A percentile compares a stretch with the other conserved stretches of the same genome.
Conservation (phyloP, 2,329 filamentous ascomycete species). For the Colletotrichum zoysiae region DNA sequence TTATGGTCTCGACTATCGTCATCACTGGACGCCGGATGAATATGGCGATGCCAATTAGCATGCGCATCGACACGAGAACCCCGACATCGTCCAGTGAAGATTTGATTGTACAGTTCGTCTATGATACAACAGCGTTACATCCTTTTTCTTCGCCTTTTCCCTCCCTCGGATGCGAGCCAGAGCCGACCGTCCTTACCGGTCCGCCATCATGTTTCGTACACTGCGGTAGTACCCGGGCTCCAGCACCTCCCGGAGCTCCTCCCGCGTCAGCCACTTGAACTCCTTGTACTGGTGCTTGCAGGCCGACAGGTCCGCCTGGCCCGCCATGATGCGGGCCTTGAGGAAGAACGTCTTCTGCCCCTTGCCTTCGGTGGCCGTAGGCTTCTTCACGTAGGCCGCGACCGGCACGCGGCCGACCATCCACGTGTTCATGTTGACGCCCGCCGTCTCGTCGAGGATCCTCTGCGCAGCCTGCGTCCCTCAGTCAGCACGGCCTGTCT, state of each 20-base stretch:
- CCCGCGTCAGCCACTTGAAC: slow-evolving; percentile 92
- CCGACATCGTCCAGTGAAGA: slow-evolving; percentile 30
- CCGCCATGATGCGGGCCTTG: slow-evolving; percentile 96
- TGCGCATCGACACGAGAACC: background rate
- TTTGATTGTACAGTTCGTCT: slow-evolving; percentile 49
- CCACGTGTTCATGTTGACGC: slow-evolving; percentile 99
- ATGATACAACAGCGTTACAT: slow-evolving; percentile 53
- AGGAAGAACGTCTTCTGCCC: slow-evolving; percentile 95
- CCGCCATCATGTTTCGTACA: slow-evolving; percentile 86
- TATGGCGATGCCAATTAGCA: background rate
- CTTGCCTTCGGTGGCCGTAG: slow-evolving; percentile 60
- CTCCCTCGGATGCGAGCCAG: background rate
- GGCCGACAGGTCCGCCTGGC: slow-evolving; percentile 83
- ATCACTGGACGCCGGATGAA: background rate
- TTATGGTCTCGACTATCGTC: background rate
- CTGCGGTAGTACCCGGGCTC: slow-evolving; percentile 76
- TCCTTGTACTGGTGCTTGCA: slow-evolving; percentile 82
- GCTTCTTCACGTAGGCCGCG: slow-evolving; percentile 77
- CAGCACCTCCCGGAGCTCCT: slow-evolving; percentile 82
- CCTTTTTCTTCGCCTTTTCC: slow-evolving; percentile 42
- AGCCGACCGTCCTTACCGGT: slow-evolving; percentile 66
- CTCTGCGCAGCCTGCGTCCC: slow-evolving; percentile 79
- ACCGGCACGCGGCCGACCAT: slow-evolving; percentile 91
- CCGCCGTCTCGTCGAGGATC: slow-evolving; percentile 81
- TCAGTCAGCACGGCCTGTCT: background rate